These are phyloP conservation scores for Russula olivacea DNA, from an alignment of 768 basidiomycete genomes.

Conservation along the genomic window DNA sequence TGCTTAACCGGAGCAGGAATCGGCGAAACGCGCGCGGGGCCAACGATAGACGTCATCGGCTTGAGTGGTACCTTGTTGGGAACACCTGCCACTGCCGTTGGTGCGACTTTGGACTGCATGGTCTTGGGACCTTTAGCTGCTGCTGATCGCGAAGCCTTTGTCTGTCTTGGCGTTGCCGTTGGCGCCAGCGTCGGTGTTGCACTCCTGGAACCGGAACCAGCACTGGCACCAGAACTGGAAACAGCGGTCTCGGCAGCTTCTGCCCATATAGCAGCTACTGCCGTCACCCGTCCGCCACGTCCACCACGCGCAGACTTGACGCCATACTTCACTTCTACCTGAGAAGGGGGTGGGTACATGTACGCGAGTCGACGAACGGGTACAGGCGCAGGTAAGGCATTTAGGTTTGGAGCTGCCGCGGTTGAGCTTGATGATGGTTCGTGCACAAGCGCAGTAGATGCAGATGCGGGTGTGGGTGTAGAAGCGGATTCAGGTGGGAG, in stretches of 20 bases:
- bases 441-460: not conserved
- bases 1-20: not conserved
- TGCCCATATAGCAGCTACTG: conserved; percentile 75
- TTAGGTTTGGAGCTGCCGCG: not conserved
- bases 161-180: conserved; percentile 20
- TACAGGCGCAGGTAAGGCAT: not conserved
- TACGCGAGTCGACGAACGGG: not conserved
- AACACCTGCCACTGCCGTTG: not conserved
- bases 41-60: not conserved
- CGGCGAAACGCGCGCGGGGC: not conserved
- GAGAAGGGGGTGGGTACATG: conserved; percentile 23
- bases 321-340: conserved; percentile 59
- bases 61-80: not conserved
- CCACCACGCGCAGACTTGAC: conserved; percentile 74
- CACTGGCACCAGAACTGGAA: not conserved
- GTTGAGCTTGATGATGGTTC: not conserved
- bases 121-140: not conserved
- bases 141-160: not conserved
- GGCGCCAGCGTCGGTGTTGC: conserved; percentile 17
- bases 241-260: not conserved
- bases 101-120: not conserved
- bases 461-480: not conserved
- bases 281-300: conserved; percentile 63
- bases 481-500: not conserved
- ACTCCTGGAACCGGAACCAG: not conserved